Percentiles rank a stretch among this genome's conserved stretches.
Evolutionary conservation across 768 basidiomycete genomes (phyloP).

Genomic region (Hypholoma fasciculare): DNA sequence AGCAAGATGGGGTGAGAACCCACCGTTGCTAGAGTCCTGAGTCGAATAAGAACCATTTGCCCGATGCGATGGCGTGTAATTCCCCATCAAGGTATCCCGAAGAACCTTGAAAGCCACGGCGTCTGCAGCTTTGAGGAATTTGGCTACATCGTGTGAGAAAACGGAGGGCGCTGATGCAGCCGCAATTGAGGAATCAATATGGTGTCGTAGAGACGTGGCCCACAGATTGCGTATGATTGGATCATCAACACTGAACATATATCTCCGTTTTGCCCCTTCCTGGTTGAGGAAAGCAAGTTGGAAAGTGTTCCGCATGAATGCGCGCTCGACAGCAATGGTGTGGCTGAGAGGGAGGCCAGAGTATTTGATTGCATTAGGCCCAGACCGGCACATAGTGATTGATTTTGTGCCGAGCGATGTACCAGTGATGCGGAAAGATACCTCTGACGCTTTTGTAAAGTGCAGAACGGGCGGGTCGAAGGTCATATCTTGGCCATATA

Average conservation of each 20-base stretch:
- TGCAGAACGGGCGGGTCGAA: constrained; percentile 87
- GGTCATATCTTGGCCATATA: constrained; percentile 83
- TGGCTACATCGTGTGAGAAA: constrained; percentile 37
- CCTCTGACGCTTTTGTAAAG: constrained; percentile 77
- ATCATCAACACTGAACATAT: constrained; percentile 94
- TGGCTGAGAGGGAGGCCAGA: constrained; percentile 78
- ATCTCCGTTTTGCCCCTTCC: constrained; percentile 69
- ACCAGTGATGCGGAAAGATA: constrained; percentile 91
- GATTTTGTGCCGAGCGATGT: constrained; percentile 78
- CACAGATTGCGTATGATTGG: constrained; percentile 74
- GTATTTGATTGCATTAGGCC: constrained; percentile 82
- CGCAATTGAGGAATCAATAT: constrained; percentile 54
- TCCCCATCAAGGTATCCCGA: constrained; percentile 74
- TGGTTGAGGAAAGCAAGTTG: constrained; percentile 83
- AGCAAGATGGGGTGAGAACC: constrained; percentile 5
- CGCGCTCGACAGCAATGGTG: constrained; percentile 79
- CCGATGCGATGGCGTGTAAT: constrained; percentile 11
- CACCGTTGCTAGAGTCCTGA: constrained; percentile 12
- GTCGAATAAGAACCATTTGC: constrained; percentile 17
- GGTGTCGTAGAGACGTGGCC: constrained; percentile 65
- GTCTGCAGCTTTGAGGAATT: constrained; percentile 67
- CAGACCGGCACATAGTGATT: constrained; percentile 81
- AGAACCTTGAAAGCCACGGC: constrained; percentile 80
- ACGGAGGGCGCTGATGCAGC: constrained; percentile 26
- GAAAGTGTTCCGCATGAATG: constrained; percentile 97